Evolutionary conservation across 495 filamentous ascomycete genomes (phyloP).

Genomic region (Penicillium soppii): DNA sequence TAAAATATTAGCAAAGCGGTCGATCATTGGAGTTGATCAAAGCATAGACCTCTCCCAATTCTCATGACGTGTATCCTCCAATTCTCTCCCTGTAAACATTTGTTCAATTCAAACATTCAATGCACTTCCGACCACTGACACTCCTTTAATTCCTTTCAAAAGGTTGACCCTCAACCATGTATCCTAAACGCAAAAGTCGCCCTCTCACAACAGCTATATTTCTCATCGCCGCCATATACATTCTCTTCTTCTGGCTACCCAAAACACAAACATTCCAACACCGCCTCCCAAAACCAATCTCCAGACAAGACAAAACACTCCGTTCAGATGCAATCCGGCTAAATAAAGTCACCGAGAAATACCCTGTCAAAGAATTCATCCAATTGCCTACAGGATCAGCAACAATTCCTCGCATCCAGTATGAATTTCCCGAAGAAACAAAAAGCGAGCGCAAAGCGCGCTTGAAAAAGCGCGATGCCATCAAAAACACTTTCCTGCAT

Average conservation of each 20-base stretch:
- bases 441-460: constrained; percentile 32
- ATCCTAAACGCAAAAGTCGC: constrained; percentile 27
- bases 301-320: constrained; percentile 4
- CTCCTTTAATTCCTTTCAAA: constrained; percentile 3
- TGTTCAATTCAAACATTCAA: too few relatives aligned
- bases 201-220: constrained; percentile 15
- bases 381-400: constrained; percentile 47
- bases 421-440: constrained; percentile 50
- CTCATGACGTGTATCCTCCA: not conserved
- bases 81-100: constrained; percentile 8
- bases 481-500: constrained; percentile 66
- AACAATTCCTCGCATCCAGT: constrained; percentile 51
- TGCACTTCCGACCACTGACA: too few relatives aligned
- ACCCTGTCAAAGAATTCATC: constrained; percentile 50
- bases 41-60: too few relatives aligned
- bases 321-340: constrained; percentile 36
- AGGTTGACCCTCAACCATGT: constrained; percentile 23
- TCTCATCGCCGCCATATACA: constrained; percentile 19
- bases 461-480: constrained; percentile 50
- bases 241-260: constrained; percentile 29
- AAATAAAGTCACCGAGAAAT: constrained; percentile 40
- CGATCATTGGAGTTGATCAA: not conserved
- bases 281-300: constrained; percentile 10
- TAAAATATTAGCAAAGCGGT: not conserved
- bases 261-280: constrained; percentile 17